Evolutionary conservation across 495 filamentous ascomycete species (phyloP).

Genomic region (Aspergillus ostianus): DNA sequence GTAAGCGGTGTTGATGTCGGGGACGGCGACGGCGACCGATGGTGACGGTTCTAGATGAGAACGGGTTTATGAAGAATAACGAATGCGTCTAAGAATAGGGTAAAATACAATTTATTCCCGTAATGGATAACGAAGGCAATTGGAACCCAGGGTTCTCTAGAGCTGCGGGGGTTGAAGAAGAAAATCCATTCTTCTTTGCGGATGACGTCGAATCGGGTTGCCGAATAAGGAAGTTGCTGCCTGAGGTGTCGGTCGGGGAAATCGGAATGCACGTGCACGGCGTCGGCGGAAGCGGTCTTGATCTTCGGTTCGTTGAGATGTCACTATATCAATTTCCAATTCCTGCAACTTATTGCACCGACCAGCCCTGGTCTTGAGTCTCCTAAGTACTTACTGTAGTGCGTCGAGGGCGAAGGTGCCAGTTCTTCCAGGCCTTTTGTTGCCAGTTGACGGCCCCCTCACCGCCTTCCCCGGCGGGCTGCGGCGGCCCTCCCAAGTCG

Average conservation of each 20-base stretch:
- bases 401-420: too few relatives aligned
- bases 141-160: neutral
- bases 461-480: slow-evolving; percentile 26
- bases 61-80: neutral
- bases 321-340: too few relatives aligned
- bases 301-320: too few relatives aligned
- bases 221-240: slow-evolving; percentile 8
- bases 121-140: neutral
- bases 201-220: slow-evolving; percentile 20
- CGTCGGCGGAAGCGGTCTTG: too few relatives aligned
- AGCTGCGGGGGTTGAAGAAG: neutral
- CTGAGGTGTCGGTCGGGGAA: slow-evolving; percentile 10
- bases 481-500: slow-evolving; percentile 15
- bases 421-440: too few relatives aligned
- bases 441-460: slow-evolving; percentile 20
- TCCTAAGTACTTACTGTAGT: too few relatives aligned
- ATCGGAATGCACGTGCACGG: too few relatives aligned
- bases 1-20: slow-evolving; percentile 22
- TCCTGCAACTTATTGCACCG: too few relatives aligned
- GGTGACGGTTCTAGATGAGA: slow-evolving; percentile 17
- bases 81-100: neutral
- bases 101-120: neutral
- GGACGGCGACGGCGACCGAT: slow-evolving; percentile 39
- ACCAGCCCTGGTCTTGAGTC: too few relatives aligned
- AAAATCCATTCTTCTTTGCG: slow-evolving; percentile 2